Evolutionary conservation across 1,284 basidiomycete species (phyloP).

Genomic region (Rhodotorula sp.): DNA sequence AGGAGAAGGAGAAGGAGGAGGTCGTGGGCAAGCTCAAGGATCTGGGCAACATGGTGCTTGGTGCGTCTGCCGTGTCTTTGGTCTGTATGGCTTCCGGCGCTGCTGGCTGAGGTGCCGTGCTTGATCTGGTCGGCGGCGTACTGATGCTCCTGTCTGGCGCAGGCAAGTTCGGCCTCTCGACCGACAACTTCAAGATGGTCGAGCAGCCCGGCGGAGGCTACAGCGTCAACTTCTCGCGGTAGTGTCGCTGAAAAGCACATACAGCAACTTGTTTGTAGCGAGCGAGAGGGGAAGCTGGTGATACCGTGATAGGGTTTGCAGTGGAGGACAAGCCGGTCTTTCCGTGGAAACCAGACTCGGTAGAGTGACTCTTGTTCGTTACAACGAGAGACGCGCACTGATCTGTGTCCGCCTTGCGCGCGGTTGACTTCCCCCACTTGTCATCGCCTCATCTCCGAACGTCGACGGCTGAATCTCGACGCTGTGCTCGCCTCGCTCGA

Average conservation of each 20-base stretch:
- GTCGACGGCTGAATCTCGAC: background rate
- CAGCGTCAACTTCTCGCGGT: conserved; percentile 74
- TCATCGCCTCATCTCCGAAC: background rate
- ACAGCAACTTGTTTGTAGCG: too few relatives aligned
- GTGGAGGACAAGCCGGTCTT: too few relatives aligned
- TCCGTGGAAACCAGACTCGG: too few relatives aligned
- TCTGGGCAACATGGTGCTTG: conserved; percentile 86
- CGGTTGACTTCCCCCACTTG: background rate
- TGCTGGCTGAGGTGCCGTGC: conserved; percentile 17
- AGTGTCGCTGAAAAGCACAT: background rate
- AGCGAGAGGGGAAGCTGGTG: too few relatives aligned
- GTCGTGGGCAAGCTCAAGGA: conserved; percentile 92
- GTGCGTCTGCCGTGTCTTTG: conserved; percentile 54
- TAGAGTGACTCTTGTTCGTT: too few relatives aligned
- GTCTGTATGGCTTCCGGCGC: background rate
- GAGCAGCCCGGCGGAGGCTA: conserved; percentile 79
- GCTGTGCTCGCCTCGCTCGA: background rate
- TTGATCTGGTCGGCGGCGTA: background rate
- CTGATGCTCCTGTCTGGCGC: background rate
- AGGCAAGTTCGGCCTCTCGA: conserved; percentile 51
- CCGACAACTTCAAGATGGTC: conserved; percentile 77
- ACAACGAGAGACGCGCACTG: too few relatives aligned
- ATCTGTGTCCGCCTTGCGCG: too few relatives aligned
- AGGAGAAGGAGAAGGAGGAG: conserved; percentile 85
- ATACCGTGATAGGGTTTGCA: too few relatives aligned